phyloP scores from a whole-genome alignment of 176 grass and related monocot species.

The Alopecurus myosuroides region DNA sequence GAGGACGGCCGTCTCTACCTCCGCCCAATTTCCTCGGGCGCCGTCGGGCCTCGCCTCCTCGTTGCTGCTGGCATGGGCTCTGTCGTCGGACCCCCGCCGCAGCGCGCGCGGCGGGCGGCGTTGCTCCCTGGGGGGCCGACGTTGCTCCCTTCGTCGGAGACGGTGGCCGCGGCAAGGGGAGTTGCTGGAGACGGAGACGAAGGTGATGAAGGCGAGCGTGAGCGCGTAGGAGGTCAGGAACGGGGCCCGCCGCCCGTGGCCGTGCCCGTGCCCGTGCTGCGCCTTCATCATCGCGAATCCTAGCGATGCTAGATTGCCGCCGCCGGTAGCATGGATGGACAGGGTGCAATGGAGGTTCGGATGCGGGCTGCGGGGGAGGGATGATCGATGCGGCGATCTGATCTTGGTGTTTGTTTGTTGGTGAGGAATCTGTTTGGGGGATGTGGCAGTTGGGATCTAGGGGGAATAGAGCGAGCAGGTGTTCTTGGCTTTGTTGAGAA shows the following conservation, averaged over 20 bases:
- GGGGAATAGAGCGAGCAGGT: neutral
- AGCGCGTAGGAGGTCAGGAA: conserved; percentile 61
- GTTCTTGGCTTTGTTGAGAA: neutral
- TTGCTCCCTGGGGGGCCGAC: too few species aligned
- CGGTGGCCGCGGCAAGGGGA: too few species aligned
- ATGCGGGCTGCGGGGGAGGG: neutral
- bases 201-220: conserved; percentile 72
- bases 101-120: too few species aligned
- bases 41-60: too few species aligned
- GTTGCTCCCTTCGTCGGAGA: too few species aligned
- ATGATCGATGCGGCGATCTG: neutral
- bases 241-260: conserved; percentile 12
- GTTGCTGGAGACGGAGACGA: too few species aligned
- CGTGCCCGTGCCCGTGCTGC: conserved; percentile 22
- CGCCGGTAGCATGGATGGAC: neutral
- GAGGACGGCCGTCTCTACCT: too few species aligned
- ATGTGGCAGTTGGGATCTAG: neutral
- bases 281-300: conserved; percentile 21
- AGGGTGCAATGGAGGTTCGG: neutral
- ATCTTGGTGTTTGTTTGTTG: conserved; percentile 7
- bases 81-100: too few species aligned
- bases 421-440: neutral
- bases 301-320: neutral
- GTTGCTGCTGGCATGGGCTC: too few species aligned
- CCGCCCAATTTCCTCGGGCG: too few species aligned